Percentiles rank a stretch among this genome's conserved stretches.
phyloP scores from a whole-genome alignment of 129 eudicot species.

The Erigeron canadensis region DNA sequence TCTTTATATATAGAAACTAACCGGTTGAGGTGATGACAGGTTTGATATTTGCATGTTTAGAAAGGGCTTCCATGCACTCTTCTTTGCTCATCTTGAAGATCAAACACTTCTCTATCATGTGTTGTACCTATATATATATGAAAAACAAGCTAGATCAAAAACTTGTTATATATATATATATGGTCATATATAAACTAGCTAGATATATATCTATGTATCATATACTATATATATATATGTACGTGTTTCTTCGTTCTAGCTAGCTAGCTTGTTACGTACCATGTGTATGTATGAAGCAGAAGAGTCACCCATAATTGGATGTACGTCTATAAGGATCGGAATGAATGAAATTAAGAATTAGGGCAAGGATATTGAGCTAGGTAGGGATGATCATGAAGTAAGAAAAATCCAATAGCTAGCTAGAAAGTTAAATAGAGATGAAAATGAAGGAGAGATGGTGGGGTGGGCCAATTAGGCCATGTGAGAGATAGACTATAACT shows the following conservation, averaged over 20 bases:
- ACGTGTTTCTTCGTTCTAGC: not conserved
- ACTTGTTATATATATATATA: not conserved
- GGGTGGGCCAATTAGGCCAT: conserved; percentile 63
- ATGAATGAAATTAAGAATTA: too few relatives aligned
- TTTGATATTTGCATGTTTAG: conserved; percentile 77
- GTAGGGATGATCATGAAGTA: conserved; percentile 27
- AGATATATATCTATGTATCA: not conserved
- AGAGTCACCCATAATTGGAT: conserved; percentile 54
- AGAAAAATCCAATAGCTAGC: conserved; percentile 13
- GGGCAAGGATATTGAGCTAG: conserved; percentile 8
- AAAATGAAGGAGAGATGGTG: conserved; percentile 30
- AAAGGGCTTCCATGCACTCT: conserved; percentile 89
- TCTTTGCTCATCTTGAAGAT: conserved; percentile 82
- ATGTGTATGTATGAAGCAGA: conserved; percentile 84
- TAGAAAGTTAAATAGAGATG: conserved; percentile 32
- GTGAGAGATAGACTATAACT: conserved; percentile 69
- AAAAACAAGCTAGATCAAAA: not conserved
- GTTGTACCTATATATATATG: conserved; percentile 69
- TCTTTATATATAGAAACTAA: conserved; percentile 28
- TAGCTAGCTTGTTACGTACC: too few relatives aligned
- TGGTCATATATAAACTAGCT: not conserved
- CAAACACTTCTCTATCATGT: conserved; percentile 88
- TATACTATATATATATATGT: conserved; percentile 2
- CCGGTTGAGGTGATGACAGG: conserved; percentile 86
- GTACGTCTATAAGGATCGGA: conserved; percentile 14